Base-by-base conservation (phyloP, 2,329 filamentous ascomycete species). In the Cladophialophora carrionii region DNA sequence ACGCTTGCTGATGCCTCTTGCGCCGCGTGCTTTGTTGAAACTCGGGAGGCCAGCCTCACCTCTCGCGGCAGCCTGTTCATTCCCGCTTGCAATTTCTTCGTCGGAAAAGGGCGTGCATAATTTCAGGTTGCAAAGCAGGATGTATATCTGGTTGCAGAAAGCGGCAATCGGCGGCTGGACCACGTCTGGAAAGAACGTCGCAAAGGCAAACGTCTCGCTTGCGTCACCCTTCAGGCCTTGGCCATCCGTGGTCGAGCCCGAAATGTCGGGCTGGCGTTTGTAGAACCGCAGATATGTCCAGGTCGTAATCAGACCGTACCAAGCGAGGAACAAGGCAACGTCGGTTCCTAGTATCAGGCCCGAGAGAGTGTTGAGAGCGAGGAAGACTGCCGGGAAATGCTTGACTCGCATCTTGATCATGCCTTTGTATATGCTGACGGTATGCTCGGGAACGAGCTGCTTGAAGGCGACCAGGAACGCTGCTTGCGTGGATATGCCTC, bases 231-330 rank as follows among this genome's bases (percentile, higher is more conserved):
- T 90, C 71, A 96, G 86, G 8, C 81, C 79, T 4, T 75, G 78
- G 59, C 83, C 81, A 56, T 82, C 82, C 7, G 83, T 86, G 4
- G 81, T 80, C 2, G 82, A 80, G 0, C 82, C 82, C 0, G 84
- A 83, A 4, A 83, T 77, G 65, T 83, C 85, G n/a, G 80, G 84
- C 66, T 82, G 80, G 34, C 75, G 75, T 80, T 96, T 96, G 83
- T 91, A 97, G 83, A 98, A 99, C 71, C 95, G 91, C 20, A 99
- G 87, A 78, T 98, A 98, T 51, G 90, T 91, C 94, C 94, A 99
- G 76, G 91, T 92, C 10, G 88, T 89, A 66, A 97, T 77, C 77
- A 99, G 90, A 64, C 92, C 93, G 71, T 90, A 89, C 76, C 90
- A 82, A 59, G 91, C 87, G 66, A 97, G 85, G 75, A 96, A 87